A percentile compares a stretch with the other conserved stretches of the same genome.
Conservation (phyloP, 441 rosid species). For the Gossypium aridum region DNA sequence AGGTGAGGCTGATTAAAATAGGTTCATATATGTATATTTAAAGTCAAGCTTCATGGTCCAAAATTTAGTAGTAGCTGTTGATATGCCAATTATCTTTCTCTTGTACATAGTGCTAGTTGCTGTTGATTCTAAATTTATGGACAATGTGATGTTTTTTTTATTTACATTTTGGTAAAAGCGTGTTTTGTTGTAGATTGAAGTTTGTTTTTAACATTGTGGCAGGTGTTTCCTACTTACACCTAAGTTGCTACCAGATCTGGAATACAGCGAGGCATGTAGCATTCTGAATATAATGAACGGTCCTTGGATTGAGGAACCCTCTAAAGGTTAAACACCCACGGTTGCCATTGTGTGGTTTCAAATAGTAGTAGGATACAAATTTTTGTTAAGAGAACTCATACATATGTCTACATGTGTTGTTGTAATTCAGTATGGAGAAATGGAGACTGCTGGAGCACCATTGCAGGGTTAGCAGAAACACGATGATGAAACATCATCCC, state of each 20-base stretch:
- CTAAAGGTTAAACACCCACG: conserved; percentile 45
- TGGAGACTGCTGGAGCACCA: background rate
- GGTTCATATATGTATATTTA: background rate
- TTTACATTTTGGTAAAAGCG: background rate
- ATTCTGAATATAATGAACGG: conserved; percentile 93
- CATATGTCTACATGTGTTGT: background rate
- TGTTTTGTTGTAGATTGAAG: background rate
- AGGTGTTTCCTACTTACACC: conserved; percentile 95
- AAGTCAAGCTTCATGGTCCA: background rate
- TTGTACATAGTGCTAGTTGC: background rate
- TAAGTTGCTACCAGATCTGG: conserved; percentile 79
- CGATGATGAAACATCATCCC: background rate
- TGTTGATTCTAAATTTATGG: background rate
- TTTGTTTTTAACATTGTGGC: conserved; percentile 4
- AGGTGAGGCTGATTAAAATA: background rate
- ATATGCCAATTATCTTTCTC: background rate
- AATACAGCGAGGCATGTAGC: conserved; percentile 89
- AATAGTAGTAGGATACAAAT: background rate
- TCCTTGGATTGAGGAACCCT: conserved; percentile 87
- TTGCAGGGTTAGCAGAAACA: background rate
- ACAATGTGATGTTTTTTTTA: background rate
- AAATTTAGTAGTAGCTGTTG: background rate
- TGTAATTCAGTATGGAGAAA: conserved; percentile 2
- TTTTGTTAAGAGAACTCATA: background rate
- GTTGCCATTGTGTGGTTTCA: background rate